These are phyloP conservation scores for Fusarium annulatum DNA, from an alignment of 2,329 filamentous ascomycete genomes.

Conservation along the genomic window DNA sequence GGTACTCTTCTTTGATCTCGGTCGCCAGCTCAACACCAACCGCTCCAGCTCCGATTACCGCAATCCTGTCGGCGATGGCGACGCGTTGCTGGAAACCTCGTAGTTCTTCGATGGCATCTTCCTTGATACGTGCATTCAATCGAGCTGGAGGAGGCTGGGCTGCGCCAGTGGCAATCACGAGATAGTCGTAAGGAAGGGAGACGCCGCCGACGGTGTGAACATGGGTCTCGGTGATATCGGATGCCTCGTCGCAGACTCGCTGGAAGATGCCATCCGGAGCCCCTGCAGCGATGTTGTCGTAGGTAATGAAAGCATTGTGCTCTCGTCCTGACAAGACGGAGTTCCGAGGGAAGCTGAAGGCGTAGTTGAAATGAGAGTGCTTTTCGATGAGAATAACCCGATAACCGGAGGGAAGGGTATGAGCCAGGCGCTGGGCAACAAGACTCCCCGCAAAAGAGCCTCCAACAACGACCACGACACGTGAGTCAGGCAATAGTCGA, in stretches of 20 bases:
- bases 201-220: not conserved
- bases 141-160: slow-evolving; percentile 26
- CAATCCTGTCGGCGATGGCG: not conserved
- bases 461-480: slow-evolving; percentile 22
- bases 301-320: slow-evolving; percentile 1
- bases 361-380: slow-evolving; percentile 32
- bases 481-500: not conserved
- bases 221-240: not conserved
- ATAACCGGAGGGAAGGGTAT: slow-evolving; percentile 24
- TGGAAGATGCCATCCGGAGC: slow-evolving; percentile 16
- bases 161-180: slow-evolving; percentile 30
- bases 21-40: slow-evolving; percentile 21
- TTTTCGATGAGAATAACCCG: slow-evolving; percentile 28
- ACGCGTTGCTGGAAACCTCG: slow-evolving; percentile 8
- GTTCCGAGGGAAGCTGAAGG: slow-evolving; percentile 26
- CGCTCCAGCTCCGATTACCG: slow-evolving; percentile 24
- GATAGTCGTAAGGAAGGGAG: slow-evolving; percentile 5
- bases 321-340: slow-evolving; percentile 16
- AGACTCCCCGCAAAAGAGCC: slow-evolving; percentile 28
- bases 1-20: slow-evolving; percentile 20
- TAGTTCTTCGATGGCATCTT: slow-evolving; percentile 11
- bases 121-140: not conserved
- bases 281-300: slow-evolving; percentile 8
- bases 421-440: slow-evolving; percentile 7
- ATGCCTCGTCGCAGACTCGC: slow-evolving; percentile 6